These are phyloP conservation scores for Tubosaeta brunneosetosa DNA, from an alignment of 768 basidiomycete genomes.

Conservation along the genomic window DNA sequence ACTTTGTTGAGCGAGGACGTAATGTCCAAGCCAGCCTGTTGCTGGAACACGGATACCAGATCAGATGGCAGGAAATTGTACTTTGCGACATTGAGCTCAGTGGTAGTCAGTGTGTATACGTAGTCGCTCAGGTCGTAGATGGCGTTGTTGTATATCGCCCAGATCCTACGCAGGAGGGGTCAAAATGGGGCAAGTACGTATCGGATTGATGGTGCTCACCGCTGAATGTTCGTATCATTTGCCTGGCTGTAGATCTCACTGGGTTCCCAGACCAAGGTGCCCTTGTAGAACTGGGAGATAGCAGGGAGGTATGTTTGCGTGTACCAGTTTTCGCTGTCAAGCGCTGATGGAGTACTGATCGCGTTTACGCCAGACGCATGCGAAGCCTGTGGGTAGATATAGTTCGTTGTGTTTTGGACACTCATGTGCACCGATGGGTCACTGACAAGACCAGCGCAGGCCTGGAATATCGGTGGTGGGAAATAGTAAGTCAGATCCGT, in stretches of 20 bases:
- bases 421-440: conserved; percentile 37
- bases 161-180: conserved; percentile 34
- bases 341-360: conserved; percentile 30
- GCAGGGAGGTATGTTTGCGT: conserved; percentile 48
- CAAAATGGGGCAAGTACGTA: conserved; percentile 8
- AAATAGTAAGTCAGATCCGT: conserved; percentile 61
- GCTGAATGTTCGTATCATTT: conserved; percentile 32
- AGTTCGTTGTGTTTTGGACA: conserved; percentile 44
- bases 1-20: conserved; percentile 46
- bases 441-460: conserved; percentile 57
- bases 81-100: conserved; percentile 36
- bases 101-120: conserved; percentile 50
- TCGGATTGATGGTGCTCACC: conserved; percentile 17
- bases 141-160: conserved; percentile 54
- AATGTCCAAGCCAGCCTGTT: conserved; percentile 59
- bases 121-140: conserved; percentile 69
- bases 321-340: conserved; percentile 50
- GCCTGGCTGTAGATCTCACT: conserved; percentile 36
- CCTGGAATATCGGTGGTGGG: conserved; percentile 53
- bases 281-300: conserved; percentile 55
- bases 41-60: conserved; percentile 51
- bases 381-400: conserved; percentile 41
- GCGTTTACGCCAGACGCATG: conserved; percentile 54
- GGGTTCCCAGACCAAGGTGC: conserved; percentile 48
- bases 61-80: conserved; percentile 51